Conservation (phyloP, 2,329 filamentous ascomycete species). For the Aspergillus sp. region DNA sequence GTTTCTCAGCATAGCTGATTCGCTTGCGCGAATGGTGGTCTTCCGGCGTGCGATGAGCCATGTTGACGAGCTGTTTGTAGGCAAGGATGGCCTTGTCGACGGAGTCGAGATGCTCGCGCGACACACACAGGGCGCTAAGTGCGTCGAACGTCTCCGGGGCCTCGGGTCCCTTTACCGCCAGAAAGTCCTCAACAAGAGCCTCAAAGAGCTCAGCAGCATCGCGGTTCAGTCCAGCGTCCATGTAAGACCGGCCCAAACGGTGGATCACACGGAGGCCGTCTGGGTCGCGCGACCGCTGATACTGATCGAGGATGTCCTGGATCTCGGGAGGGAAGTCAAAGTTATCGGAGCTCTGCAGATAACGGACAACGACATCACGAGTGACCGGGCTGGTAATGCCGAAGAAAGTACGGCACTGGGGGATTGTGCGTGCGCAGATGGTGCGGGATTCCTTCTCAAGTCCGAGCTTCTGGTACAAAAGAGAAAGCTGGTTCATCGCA, state of each 20-base stretch:
- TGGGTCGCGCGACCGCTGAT: conserved; percentile 20
- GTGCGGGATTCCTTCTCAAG: conserved; percentile 24
- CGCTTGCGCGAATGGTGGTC: conserved; percentile 24
- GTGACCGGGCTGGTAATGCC: conserved; percentile 23
- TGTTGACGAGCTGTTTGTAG: conserved; percentile 26
- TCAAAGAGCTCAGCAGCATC: conserved; percentile 27
- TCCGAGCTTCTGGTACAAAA: conserved; percentile 29
- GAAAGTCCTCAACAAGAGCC: conserved; percentile 24
- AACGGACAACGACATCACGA: conserved; percentile 23
- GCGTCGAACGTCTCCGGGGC: conserved; percentile 28
- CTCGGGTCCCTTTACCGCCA: conserved; percentile 22
- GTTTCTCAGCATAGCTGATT: conserved; percentile 25
- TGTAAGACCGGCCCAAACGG: conserved; percentile 25
- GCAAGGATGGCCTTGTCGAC: conserved; percentile 28
- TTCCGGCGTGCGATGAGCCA: conserved; percentile 22
- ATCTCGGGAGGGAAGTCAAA: conserved; percentile 30
- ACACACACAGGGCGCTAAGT: conserved; percentile 28
- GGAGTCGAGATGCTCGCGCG: conserved; percentile 25
- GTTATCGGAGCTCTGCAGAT: conserved; percentile 24
- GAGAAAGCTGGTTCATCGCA: conserved; percentile 29
- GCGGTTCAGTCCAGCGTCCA: conserved; percentile 27
- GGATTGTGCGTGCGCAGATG: conserved; percentile 22
- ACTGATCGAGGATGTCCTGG: conserved; percentile 25
- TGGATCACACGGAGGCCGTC: conserved; percentile 27
- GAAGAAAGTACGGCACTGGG: conserved; percentile 24